A percentile compares a stretch with the other conserved stretches of the same genome.
Conservation (phyloP, 495 filamentous ascomycete genomes). For the Penicillium cinerascens region DNA sequence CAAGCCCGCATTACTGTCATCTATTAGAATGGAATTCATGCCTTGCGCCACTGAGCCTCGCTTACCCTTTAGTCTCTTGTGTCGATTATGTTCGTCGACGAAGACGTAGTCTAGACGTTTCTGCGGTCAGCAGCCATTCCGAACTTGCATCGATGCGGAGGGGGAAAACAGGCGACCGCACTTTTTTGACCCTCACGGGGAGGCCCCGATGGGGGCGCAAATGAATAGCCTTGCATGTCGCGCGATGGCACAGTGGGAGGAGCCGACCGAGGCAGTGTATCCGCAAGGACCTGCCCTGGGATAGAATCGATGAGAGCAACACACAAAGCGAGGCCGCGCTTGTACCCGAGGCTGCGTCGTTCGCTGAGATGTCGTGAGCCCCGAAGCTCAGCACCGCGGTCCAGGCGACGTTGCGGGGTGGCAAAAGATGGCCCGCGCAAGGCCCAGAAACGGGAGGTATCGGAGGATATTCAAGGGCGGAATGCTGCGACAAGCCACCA, state of each 20-base stretch:
- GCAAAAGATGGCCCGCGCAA: neutral
- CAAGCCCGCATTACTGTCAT: conserved; percentile 92
- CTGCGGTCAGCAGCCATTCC: conserved; percentile 6
- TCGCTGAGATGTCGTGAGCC: neutral
- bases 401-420: neutral
- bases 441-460: neutral
- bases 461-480: neutral
- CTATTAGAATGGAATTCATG: conserved; percentile 8
- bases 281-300: conserved; percentile 17
- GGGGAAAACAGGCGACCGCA: conserved; percentile 10
- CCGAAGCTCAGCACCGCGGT: neutral
- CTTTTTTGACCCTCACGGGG: conserved; percentile 47
- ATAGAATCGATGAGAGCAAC: neutral
- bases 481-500: neutral
- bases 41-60: neutral
- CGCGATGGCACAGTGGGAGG: neutral
- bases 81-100: conserved; percentile 97
- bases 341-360: neutral
- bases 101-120: conserved; percentile 85
- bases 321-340: neutral
- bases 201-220: conserved; percentile 44
- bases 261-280: neutral
- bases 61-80: conserved; percentile 93
- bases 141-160: neutral
- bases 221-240: conserved; percentile 46